phyloP scores from a whole-genome alignment of 1,284 basidiomycete species.

The Leccinum subrobustum region DNA sequence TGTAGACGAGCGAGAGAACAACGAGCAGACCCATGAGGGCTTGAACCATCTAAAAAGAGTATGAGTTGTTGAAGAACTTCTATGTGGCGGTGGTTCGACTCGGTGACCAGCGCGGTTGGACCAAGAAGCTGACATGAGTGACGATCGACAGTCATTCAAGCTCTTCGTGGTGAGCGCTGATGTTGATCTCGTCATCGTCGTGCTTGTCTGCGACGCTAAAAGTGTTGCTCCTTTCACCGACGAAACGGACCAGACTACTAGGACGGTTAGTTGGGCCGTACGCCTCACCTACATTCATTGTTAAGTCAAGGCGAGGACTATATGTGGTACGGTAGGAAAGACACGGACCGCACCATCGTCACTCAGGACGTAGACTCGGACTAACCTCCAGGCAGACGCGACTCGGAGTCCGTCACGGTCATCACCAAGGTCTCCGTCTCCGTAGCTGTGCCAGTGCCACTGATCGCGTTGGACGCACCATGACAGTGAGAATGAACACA shows the following conservation, averaged over 20 bases:
- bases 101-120: slow-evolving; percentile 58
- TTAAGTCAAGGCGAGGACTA: too few species aligned
- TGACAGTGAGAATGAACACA: too few species aligned
- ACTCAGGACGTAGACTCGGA: too few species aligned
- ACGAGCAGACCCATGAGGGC: slow-evolving; percentile 87
- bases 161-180: slow-evolving; percentile 5
- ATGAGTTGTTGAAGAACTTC: neutral
- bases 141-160: slow-evolving; percentile 45
- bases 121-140: slow-evolving; percentile 64
- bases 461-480: too few species aligned
- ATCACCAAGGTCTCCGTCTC: too few species aligned
- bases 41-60: slow-evolving; percentile 67
- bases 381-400: too few species aligned
- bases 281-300: too few species aligned
- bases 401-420: too few species aligned
- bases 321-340: too few species aligned
- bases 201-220: neutral
- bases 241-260: neutral
- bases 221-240: neutral
- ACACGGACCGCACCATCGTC: too few species aligned
- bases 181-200: slow-evolving; percentile 16
- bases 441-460: too few species aligned
- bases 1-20: slow-evolving; percentile 81
- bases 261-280: neutral
- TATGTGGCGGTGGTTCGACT: slow-evolving; percentile 22